phyloP scores from a whole-genome alignment of 768 basidiomycete species.

The Suillus subluteus region DNA sequence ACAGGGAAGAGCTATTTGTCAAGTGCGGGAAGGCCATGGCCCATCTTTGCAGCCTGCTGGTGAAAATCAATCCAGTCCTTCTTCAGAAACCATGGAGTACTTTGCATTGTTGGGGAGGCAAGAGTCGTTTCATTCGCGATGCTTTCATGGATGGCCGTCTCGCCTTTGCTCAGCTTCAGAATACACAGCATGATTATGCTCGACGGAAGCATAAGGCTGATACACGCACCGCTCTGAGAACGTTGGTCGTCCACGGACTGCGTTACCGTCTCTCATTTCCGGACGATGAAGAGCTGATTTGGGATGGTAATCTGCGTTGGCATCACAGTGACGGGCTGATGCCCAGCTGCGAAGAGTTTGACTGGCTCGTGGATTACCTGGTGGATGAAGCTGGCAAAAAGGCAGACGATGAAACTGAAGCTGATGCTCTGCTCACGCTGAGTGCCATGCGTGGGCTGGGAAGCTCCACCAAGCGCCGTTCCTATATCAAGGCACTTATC shows the following conservation, averaged over 20 bases:
- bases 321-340: background rate
- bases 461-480: background rate
- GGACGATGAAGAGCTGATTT: background rate
- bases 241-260: background rate
- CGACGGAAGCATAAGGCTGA: background rate
- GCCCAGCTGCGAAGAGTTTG: background rate
- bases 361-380: background rate
- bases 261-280: background rate
- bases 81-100: no score
- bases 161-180: background rate
- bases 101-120: background rate
- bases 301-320: background rate
- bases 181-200: background rate
- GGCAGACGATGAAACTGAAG: background rate
- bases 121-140: background rate
- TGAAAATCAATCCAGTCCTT: background rate
- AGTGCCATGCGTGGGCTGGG: background rate
- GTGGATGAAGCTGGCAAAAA: background rate
- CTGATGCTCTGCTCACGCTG: background rate
- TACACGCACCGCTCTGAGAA: background rate
- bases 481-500: background rate
- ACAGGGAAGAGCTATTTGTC: background rate
- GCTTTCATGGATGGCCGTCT: background rate
- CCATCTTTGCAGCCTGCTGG: background rate
- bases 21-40: constrained; percentile 1